phyloP scores from a whole-genome alignment of 371 early-diverging fungal species.

The Mucor indicus region DNA sequence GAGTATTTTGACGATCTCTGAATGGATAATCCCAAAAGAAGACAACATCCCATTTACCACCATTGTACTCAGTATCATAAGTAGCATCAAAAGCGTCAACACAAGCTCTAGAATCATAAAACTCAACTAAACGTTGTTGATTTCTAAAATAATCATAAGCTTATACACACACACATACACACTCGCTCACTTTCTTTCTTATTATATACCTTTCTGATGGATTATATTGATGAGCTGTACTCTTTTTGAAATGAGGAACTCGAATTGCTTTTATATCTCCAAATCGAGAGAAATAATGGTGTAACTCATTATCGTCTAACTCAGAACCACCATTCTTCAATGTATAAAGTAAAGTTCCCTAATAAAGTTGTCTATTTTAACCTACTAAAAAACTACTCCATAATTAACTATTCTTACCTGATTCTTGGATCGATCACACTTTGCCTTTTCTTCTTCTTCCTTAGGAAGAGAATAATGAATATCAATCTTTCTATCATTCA shows the following conservation, averaged over 20 bases:
- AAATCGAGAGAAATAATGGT: slow-evolving; percentile 34
- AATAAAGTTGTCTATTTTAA: no score
- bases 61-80: slow-evolving; percentile 32
- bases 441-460: slow-evolving; percentile 42
- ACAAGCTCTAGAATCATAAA: slow-evolving; percentile 52
- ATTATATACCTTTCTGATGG: slow-evolving; percentile 15
- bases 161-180: no score
- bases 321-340: slow-evolving; percentile 31
- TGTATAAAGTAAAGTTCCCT: slow-evolving; percentile 54
- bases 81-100: slow-evolving; percentile 38
- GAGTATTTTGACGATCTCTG: slow-evolving; percentile 25
- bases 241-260: slow-evolving; percentile 32
- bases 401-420: no score
- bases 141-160: slow-evolving; percentile 4
- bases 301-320: slow-evolving; percentile 40
- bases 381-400: background rate
- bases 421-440: slow-evolving; percentile 50
- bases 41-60: slow-evolving; percentile 41
- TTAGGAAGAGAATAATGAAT: slow-evolving; percentile 59
- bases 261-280: slow-evolving; percentile 52
- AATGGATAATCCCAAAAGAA: slow-evolving; percentile 54
- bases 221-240: background rate
- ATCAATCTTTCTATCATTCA: slow-evolving; percentile 48
- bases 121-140: slow-evolving; percentile 55
- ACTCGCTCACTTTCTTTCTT: no score